Conservation (phyloP, 768 basidiomycete genomes). For the Leccinum truebloodii region DNA sequence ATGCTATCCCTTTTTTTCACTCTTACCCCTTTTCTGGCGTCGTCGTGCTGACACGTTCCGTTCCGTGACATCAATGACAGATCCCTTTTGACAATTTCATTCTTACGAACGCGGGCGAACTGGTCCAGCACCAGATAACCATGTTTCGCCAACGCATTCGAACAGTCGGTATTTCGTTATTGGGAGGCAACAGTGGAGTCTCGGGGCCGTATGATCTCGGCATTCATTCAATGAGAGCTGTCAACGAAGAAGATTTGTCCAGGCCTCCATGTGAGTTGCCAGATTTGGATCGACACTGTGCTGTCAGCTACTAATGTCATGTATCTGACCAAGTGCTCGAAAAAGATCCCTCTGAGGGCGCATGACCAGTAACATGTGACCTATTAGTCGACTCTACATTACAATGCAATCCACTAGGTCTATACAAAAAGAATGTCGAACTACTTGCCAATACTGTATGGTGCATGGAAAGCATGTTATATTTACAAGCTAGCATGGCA, state of each 20-base stretch:
- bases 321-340: slow-evolving; percentile 21
- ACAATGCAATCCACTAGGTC: background rate
- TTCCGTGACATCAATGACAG: slow-evolving; percentile 37
- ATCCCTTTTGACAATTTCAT: slow-evolving; percentile 81
- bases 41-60: slow-evolving; percentile 2
- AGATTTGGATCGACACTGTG: background rate
- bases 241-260: slow-evolving; percentile 68
- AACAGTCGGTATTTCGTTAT: slow-evolving; percentile 82
- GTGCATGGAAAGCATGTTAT: slow-evolving; percentile 19
- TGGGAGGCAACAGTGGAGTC: slow-evolving; percentile 80
- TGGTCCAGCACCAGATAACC: slow-evolving; percentile 65
- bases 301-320: background rate
- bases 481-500: slow-evolving; percentile 24
- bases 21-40: background rate
- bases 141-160: slow-evolving; percentile 78
- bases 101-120: slow-evolving; percentile 70
- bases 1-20: background rate
- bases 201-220: slow-evolving; percentile 82
- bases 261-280: slow-evolving; percentile 30
- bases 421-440: slow-evolving; percentile 5
- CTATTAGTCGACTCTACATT: background rate
- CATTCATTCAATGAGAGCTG: slow-evolving; percentile 77
- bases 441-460: background rate
- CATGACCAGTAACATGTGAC: slow-evolving; percentile 12
- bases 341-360: slow-evolving; percentile 27